A percentile compares a stretch with the other conserved stretches of the same genome.
Conservation (phyloP, 768 basidiomycete genomes). For the Boletus rubroflammeus region DNA sequence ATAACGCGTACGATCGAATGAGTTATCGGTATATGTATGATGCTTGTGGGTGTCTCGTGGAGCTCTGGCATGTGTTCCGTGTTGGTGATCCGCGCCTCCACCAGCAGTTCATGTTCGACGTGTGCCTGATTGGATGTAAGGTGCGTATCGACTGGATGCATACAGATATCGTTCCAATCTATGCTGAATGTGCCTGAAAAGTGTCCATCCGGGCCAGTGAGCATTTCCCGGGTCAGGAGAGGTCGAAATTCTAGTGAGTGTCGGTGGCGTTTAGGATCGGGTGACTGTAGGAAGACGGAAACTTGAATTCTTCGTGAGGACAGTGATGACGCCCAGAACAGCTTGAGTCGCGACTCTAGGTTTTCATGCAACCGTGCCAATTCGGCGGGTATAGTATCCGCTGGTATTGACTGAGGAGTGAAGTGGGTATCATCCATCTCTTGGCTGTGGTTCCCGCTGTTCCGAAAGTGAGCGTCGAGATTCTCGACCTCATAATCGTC, state of each 20-base stretch:
- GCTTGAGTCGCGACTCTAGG: constrained; percentile 68
- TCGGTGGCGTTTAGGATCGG: constrained; percentile 22
- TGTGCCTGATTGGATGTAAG: constrained; percentile 52
- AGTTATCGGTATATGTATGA: constrained; percentile 48
- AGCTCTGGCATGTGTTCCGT: constrained; percentile 41
- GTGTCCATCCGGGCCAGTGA: constrained; percentile 65
- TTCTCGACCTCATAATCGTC: constrained; percentile 56
- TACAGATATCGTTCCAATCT: constrained; percentile 64
- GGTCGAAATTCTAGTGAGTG: constrained; percentile 38
- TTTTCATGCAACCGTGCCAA: constrained; percentile 65
- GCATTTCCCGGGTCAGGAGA: constrained; percentile 46
- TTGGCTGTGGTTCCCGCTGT: constrained; percentile 20
- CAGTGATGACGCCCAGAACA: constrained; percentile 78
- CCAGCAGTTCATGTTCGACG: constrained; percentile 45
- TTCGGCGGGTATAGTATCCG: constrained; percentile 25
- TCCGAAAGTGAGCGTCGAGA: constrained; percentile 51
- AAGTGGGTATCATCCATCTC: constrained; percentile 15
- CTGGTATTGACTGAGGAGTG: constrained; percentile 19
- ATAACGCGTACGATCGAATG: constrained; percentile 71
- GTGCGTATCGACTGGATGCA: constrained; percentile 54
- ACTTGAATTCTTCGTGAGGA: constrained; percentile 60
- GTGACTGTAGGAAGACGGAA: constrained; percentile 46
- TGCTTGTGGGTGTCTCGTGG: constrained; percentile 28
- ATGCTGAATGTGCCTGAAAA: constrained; percentile 65
- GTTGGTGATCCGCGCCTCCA: constrained; percentile 46